Evolutionary conservation across 2,329 filamentous ascomycete genomes (phyloP), one percentile per base, ranked within the genome.

Genomic region (Akanthomyces dipterigenus): DNA sequence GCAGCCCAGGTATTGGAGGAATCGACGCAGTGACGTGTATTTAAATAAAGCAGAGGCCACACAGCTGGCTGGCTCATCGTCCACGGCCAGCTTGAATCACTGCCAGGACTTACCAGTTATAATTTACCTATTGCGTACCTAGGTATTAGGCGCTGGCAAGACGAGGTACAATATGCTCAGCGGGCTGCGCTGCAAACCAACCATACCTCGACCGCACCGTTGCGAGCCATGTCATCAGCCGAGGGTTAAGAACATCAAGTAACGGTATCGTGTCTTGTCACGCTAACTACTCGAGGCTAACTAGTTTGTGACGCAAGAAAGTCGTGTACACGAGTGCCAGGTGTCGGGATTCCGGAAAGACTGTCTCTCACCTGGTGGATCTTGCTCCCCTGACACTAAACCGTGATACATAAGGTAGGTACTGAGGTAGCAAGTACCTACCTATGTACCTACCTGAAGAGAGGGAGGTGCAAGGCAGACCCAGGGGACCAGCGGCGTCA

Each of bases 81-180:
- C 14, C 24, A n/a, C 49, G 58, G 58, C 50, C 58, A 50, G 58
- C 42, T 61, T 61, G 58, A 36, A 43, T 34, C 45, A 34, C 45
- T 38, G 40, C 55, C 36, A n/a, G n/a, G n/a, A n/a, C n/a, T n/a
- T n/a, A n/a, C n/a, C n/a, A n/a, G n/a, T n/a, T n/a, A n/a, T n/a
- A n/a, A n/a, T n/a, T n/a, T n/a, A n/a, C n/a, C n/a, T n/a, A n/a
- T n/a, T n/a, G n/a, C n/a, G n/a, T n/a, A n/a, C n/a, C n/a, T n/a
- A n/a, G n/a, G n/a, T n/a, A n/a, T n/a, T n/a, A n/a, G 50, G 31
- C 22, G 31, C 50, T 42, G 54, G 26, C 40, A 11, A 40, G 48
- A 18, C 31, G 31, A 34, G 31, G 26, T 31, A 34, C 24, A 5
- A 40, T 40, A 12, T 16, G 8, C 36, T 51, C 36, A 18, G 28